phyloP scores from a whole-genome alignment of 129 eudicot genomes.

The Tanacetum coccineum region DNA sequence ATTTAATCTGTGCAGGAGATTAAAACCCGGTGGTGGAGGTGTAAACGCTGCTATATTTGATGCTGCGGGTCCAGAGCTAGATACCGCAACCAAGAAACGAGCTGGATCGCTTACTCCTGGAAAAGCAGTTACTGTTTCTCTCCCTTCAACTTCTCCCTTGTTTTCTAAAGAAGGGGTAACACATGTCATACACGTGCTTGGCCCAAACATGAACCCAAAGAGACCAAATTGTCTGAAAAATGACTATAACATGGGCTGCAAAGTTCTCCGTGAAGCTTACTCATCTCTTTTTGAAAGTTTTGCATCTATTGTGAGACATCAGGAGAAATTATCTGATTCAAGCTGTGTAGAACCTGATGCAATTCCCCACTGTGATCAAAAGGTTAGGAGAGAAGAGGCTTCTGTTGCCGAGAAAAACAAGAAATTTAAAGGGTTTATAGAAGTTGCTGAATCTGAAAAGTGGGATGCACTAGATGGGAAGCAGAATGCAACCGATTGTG shows the following conservation, averaged over 20 bases:
- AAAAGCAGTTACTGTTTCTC: slow-evolving; percentile 70
- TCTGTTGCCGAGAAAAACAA: slow-evolving; percentile 43
- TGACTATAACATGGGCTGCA: slow-evolving; percentile 69
- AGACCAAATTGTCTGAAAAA: slow-evolving; percentile 83
- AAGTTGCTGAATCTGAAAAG: slow-evolving; percentile 30
- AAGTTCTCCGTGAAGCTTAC: slow-evolving; percentile 76
- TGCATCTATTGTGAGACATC: slow-evolving; percentile 45
- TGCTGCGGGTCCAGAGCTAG: slow-evolving; percentile 81
- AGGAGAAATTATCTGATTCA: slow-evolving; percentile 17
- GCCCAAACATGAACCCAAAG: slow-evolving; percentile 95
- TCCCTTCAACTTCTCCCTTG: slow-evolving; percentile 73
- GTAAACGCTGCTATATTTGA: slow-evolving; percentile 87
- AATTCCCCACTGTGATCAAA: slow-evolving; percentile 36
- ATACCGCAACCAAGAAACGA: slow-evolving; percentile 67
- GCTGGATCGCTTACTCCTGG: slow-evolving; percentile 83
- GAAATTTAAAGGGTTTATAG: slow-evolving; percentile 43
- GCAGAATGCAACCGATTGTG: slow-evolving; percentile 17
- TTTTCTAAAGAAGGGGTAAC: slow-evolving; percentile 72
- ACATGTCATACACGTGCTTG: slow-evolving; percentile 92
- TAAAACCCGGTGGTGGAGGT: slow-evolving; percentile 98
- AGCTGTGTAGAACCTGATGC: background rate
- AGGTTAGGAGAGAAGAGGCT: slow-evolving; percentile 47
- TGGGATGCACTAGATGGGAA: slow-evolving; percentile 16
- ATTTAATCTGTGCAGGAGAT: slow-evolving; percentile 57
- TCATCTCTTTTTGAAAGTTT: slow-evolving; percentile 83